Evolutionary conservation across 2,329 filamentous ascomycete species (phyloP).

Genomic region (Calonectria fujianensis): DNA sequence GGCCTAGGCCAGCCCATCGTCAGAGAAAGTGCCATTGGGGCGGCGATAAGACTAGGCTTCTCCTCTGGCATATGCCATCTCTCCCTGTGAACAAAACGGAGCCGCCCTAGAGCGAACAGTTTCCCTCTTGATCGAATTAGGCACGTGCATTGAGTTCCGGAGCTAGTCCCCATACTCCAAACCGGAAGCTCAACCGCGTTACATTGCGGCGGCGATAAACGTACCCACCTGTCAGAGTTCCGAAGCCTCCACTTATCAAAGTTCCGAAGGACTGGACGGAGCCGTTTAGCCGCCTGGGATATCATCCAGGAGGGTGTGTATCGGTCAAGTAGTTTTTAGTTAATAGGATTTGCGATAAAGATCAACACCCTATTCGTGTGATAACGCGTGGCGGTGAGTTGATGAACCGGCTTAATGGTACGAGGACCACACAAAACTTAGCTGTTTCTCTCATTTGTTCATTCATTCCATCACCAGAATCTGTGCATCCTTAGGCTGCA

Average conservation of each 20-base stretch:
- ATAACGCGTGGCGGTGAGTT: neutral
- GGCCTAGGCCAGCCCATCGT: neutral
- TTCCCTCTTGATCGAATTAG: neutral
- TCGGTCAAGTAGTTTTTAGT: neutral
- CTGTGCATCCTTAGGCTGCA: neutral
- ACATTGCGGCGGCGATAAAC: neutral
- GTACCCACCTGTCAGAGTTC: conserved; percentile 23
- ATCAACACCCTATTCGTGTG: neutral
- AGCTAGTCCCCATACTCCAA: neutral
- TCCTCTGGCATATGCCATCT: neutral
- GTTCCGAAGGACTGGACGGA: neutral
- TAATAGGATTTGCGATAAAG: conserved; percentile 11
- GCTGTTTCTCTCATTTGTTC: neutral
- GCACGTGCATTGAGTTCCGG: conserved; percentile 13
- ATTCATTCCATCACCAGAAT: neutral
- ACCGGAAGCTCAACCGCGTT: neutral
- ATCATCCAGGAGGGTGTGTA: neutral
- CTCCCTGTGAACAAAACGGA: too few relatives aligned
- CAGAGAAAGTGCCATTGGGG: neutral
- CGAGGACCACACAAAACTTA: conserved; percentile 4
- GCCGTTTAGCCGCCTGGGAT: conserved; percentile 8
- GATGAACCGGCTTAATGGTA: neutral
- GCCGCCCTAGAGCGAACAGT: neutral
- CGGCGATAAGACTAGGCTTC: neutral
- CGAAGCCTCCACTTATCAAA: conserved; percentile 23